Percentiles rank a stretch among this genome's conserved stretches.
Conservation (phyloP, 2,329 filamentous ascomycete species). For the Talaromyces rugulosus region DNA sequence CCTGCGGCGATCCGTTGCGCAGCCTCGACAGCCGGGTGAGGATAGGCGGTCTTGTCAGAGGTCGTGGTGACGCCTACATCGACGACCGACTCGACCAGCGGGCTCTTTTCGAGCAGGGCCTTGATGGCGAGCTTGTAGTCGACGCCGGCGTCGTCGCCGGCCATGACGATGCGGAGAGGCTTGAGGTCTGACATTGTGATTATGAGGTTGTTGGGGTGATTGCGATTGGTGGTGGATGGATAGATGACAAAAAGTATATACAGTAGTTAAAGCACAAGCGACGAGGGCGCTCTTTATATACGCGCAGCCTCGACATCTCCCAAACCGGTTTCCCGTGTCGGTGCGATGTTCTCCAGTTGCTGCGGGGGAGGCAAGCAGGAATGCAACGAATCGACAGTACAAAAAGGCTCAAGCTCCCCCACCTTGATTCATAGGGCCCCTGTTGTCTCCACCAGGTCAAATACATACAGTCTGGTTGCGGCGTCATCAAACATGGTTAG, state of each 20-base stretch:
- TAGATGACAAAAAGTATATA: not conserved
- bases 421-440: not conserved
- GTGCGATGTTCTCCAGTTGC: not conserved
- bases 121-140: slow-evolving; percentile 77
- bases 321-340: not conserved
- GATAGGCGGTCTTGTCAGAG: slow-evolving; percentile 75
- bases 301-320: not conserved
- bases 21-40: slow-evolving; percentile 70
- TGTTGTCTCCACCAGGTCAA: not conserved
- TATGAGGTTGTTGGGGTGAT: not conserved
- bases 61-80: slow-evolving; percentile 68
- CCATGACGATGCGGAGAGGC: slow-evolving; percentile 58
- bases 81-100: slow-evolving; percentile 62
- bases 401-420: not conserved
- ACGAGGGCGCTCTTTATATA: slow-evolving; percentile 1
- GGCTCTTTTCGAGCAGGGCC: slow-evolving; percentile 63
- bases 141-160: slow-evolving; percentile 68
- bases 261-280: not conserved
- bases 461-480: not conserved
- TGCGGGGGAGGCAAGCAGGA: not conserved
- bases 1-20: slow-evolving; percentile 51
- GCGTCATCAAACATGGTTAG: slow-evolving; percentile 11
- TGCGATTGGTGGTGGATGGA: not conserved
- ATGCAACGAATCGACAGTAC: not conserved
- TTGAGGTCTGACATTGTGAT: slow-evolving; percentile 29